Percentiles rank a stretch among this genome's conserved stretches.
phyloP scores from a whole-genome alignment of 768 basidiomycete species.

The Podaxis sp. region DNA sequence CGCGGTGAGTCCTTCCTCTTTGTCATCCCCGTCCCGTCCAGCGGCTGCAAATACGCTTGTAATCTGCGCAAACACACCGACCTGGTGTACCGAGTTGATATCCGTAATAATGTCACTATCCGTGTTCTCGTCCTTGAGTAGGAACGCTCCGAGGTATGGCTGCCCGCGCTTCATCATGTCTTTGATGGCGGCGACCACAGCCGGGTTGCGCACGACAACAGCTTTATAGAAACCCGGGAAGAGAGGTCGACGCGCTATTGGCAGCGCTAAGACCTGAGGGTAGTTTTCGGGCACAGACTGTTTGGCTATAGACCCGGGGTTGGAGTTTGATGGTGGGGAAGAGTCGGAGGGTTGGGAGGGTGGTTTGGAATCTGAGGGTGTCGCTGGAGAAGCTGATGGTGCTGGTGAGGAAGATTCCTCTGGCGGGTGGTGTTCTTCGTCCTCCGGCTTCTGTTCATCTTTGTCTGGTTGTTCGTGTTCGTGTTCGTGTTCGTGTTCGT shows the following conservation, averaged over 20 bases:
- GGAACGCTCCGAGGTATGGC: constrained; percentile 94
- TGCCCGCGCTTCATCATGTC: constrained; percentile 97
- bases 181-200: constrained; percentile 90
- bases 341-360: constrained; percentile 19
- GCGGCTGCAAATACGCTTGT: constrained; percentile 83
- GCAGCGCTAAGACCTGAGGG: constrained; percentile 92
- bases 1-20: constrained; percentile 90
- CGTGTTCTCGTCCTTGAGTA: constrained; percentile 90
- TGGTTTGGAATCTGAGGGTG: constrained; percentile 24
- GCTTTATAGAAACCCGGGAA: constrained; percentile 99
- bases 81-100: constrained; percentile 82
- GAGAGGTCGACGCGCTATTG: constrained; percentile 91
- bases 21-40: constrained; percentile 54
- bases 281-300: constrained; percentile 88
- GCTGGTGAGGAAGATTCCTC: constrained; percentile 17
- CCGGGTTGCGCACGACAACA: constrained; percentile 88
- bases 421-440: not conserved
- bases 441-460: constrained; percentile 7
- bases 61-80: constrained; percentile 97
- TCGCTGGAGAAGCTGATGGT: constrained; percentile 17
- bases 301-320: constrained; percentile 65
- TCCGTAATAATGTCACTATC: constrained; percentile 94
- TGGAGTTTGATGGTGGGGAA: constrained; percentile 32
- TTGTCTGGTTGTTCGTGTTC: not conserved
- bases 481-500: not conserved